Conservation (phyloP, 768 basidiomycete species). For the Tricholoma terreum region DNA sequence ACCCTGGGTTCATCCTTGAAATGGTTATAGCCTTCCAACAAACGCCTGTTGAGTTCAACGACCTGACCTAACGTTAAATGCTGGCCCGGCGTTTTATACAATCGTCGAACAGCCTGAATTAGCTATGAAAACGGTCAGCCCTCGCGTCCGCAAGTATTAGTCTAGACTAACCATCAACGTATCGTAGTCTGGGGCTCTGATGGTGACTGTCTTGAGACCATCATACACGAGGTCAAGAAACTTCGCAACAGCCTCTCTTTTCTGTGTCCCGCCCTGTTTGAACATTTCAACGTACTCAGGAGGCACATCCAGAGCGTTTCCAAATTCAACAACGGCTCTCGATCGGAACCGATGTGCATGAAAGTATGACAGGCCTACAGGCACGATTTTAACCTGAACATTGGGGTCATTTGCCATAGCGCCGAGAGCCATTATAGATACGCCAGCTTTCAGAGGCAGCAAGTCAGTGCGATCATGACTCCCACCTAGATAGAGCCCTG, state of each 20-base stretch:
- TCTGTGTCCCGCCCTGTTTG: constrained; percentile 81
- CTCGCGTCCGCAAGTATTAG: not conserved
- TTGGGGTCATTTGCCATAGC: constrained; percentile 92
- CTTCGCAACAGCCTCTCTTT: constrained; percentile 86
- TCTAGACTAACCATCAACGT: constrained; percentile 80
- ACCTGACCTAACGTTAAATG: constrained; percentile 93
- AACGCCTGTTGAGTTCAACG: constrained; percentile 88
- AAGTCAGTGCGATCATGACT: constrained; percentile 97
- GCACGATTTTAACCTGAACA: constrained; percentile 87
- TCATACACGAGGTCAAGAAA: constrained; percentile 92
- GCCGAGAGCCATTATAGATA: constrained; percentile 96
- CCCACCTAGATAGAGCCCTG: constrained; percentile 60
- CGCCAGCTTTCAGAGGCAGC: constrained; percentile 95
- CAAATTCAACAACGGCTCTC: constrained; percentile 96
- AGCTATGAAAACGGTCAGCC: constrained; percentile 46
- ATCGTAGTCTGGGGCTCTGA: constrained; percentile 95
- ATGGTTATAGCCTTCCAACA: constrained; percentile 88
- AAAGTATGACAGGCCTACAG: constrained; percentile 75
- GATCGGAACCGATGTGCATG: constrained; percentile 89
- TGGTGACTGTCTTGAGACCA: constrained; percentile 91
- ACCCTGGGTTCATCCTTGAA: constrained; percentile 93
- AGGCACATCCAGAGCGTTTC: constrained; percentile 90
- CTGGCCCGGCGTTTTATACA: constrained; percentile 94
- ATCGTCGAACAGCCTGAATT: constrained; percentile 89
- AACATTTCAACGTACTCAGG: constrained; percentile 84